Conservation (phyloP, 2,329 filamentous ascomycete genomes). For the Clonostachys solani region DNA sequence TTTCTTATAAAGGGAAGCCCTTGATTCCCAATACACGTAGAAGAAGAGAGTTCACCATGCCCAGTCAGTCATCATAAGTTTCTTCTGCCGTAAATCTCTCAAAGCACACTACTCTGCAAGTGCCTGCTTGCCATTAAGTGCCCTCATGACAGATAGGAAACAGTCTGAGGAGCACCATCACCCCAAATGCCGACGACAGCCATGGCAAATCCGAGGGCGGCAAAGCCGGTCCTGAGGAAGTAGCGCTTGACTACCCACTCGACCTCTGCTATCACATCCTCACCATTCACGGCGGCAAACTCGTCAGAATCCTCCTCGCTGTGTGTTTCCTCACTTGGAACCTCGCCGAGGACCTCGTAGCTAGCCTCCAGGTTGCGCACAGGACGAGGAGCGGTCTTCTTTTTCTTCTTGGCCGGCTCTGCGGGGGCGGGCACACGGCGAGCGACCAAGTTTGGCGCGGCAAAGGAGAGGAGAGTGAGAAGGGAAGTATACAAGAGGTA, state of each 20-base stretch:
- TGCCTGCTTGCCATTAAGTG: too few relatives aligned
- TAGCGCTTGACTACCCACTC: slow-evolving; percentile 51
- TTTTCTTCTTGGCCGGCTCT: slow-evolving; percentile 18
- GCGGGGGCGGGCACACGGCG: slow-evolving; percentile 17
- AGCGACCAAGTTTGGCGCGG: slow-evolving; percentile 44
- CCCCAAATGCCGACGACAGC: slow-evolving; percentile 64
- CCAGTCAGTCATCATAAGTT: too few relatives aligned
- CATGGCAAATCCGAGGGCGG: slow-evolving; percentile 55
- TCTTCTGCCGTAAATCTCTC: too few relatives aligned
- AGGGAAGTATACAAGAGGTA: slow-evolving; percentile 85
- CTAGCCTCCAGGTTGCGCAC: slow-evolving; percentile 59
- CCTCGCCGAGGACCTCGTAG: slow-evolving; percentile 63
- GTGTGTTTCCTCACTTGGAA: slow-evolving; percentile 41
- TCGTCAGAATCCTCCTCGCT: slow-evolving; percentile 41
- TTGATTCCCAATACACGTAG: too few relatives aligned
- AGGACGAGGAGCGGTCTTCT: slow-evolving; percentile 13
- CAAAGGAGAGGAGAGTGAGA: slow-evolving; percentile 58
- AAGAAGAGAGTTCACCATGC: too few relatives aligned
- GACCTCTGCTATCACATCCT: slow-evolving; percentile 54
- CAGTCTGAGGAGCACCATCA: slow-evolving; percentile 41
- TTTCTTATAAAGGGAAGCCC: too few relatives aligned
- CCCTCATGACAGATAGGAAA: slow-evolving; percentile 23
- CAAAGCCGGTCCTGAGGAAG: slow-evolving; percentile 46
- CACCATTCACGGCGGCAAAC: slow-evolving; percentile 47
- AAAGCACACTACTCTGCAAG: too few relatives aligned